Conservation (phyloP, 257 asterid species). For the Thymus quinquecostatus region DNA sequence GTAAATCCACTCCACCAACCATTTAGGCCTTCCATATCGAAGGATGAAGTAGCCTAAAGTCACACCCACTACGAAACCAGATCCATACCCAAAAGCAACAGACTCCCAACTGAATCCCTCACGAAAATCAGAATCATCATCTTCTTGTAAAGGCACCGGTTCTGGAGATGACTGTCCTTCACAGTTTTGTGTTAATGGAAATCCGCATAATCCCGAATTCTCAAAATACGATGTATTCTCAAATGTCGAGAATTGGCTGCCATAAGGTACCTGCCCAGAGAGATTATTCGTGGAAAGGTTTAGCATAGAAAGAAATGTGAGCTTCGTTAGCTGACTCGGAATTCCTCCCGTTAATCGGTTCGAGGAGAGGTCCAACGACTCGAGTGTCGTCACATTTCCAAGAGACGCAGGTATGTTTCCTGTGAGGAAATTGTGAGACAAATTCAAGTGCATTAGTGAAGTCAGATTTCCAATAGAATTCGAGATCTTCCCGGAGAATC, state of each 20-base stretch:
- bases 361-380: constrained; percentile 3
- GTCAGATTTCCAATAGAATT: background rate
- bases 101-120: background rate
- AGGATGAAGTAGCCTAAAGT: background rate
- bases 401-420: no score
- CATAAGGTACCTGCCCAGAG: no score
- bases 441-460: background rate
- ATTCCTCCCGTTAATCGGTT: background rate
- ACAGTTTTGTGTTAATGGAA: background rate
- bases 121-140: background rate
- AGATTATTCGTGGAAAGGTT: constrained; percentile 1
- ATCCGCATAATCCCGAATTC: background rate
- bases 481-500: background rate
- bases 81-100: background rate
- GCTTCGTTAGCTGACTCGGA: no score
- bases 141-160: background rate
- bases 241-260: background rate
- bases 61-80: background rate
- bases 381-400: background rate
- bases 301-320: background rate
- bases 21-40: background rate
- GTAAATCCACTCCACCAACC: background rate
- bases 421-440: constrained; percentile 1
- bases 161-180: no score
- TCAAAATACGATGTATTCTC: background rate